Evolutionary conservation across 2,329 filamentous ascomycete genomes (phyloP).

Genomic region (Pleurostoma richardsiae): DNA sequence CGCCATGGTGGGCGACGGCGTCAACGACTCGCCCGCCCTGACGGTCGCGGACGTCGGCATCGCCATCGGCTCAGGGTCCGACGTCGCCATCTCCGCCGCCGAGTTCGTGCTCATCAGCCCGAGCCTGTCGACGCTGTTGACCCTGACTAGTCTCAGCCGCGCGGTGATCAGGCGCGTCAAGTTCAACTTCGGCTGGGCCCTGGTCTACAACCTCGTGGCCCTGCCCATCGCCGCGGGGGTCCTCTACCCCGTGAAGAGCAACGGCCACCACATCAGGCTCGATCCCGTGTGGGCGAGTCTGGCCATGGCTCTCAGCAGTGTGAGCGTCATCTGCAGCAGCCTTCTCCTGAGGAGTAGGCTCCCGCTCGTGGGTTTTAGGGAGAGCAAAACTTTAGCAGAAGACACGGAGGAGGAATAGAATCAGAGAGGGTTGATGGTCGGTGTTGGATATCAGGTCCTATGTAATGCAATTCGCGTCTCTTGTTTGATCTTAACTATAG

Average conservation of each 20-base stretch:
- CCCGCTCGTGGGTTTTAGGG: conserved; percentile 33
- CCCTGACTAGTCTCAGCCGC: conserved; percentile 53
- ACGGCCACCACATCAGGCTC: conserved; percentile 28
- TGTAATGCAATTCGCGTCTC: neutral
- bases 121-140: conserved; percentile 52
- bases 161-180: conserved; percentile 60
- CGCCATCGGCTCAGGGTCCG: conserved; percentile 62
- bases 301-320: conserved; percentile 62
- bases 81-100: conserved; percentile 61
- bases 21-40: conserved; percentile 65
- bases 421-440: neutral
- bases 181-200: conserved; percentile 65
- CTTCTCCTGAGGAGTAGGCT: conserved; percentile 43
- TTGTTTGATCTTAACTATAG: neutral
- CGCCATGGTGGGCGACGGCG: conserved; percentile 67
- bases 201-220: conserved; percentile 60
- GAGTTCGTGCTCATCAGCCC: conserved; percentile 62
- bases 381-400: neutral
- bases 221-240: conserved; percentile 63
- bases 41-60: conserved; percentile 63
- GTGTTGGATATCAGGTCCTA: neutral
- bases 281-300: conserved; percentile 35
- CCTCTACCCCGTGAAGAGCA: conserved; percentile 51
- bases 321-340: conserved; percentile 59
- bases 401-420: neutral